These are phyloP conservation scores for Chalciporus chontae DNA, from an alignment of 768 basidiomycete genomes.

Conservation along the genomic window DNA sequence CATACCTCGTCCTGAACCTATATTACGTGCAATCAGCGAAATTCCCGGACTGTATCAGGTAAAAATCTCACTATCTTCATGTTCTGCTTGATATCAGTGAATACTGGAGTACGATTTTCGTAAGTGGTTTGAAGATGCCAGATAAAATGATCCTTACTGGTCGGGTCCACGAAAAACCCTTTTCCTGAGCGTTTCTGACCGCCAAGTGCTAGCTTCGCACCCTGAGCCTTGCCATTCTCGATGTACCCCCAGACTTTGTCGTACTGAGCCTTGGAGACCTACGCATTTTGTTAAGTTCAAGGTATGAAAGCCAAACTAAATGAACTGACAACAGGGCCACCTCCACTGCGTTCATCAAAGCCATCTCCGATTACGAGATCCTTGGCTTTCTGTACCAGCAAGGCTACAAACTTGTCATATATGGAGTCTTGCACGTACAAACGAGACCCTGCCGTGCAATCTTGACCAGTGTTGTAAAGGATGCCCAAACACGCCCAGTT, in stretches of 20 bases:
- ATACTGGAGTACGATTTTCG: slow-evolving; percentile 47
- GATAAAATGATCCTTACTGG: slow-evolving; percentile 49
- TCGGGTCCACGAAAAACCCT: slow-evolving; percentile 89
- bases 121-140: slow-evolving; percentile 4
- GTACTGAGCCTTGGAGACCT: slow-evolving; percentile 84
- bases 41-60: neutral
- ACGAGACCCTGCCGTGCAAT: slow-evolving; percentile 90
- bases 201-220: slow-evolving; percentile 77
- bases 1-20: slow-evolving; percentile 33
- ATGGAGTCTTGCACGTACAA: slow-evolving; percentile 85
- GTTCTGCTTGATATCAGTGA: slow-evolving; percentile 70
- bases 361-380: slow-evolving; percentile 76
- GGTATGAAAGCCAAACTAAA: neutral
- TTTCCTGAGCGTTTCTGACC: slow-evolving; percentile 72
- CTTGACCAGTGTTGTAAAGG: slow-evolving; percentile 87
- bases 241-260: slow-evolving; percentile 88
- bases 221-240: slow-evolving; percentile 77
- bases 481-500: slow-evolving; percentile 86
- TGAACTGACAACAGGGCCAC: slow-evolving; percentile 75
- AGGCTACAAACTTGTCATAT: slow-evolving; percentile 77
- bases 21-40: slow-evolving; percentile 20
- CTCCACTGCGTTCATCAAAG: slow-evolving; percentile 67
- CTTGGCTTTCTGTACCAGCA: slow-evolving; percentile 65
- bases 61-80: slow-evolving; percentile 76
- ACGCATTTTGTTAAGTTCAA: slow-evolving; percentile 6